Base-by-base conservation (phyloP, 2,329 filamentous ascomycete genomes). In the Chrysosporium keratinophilum region DNA sequence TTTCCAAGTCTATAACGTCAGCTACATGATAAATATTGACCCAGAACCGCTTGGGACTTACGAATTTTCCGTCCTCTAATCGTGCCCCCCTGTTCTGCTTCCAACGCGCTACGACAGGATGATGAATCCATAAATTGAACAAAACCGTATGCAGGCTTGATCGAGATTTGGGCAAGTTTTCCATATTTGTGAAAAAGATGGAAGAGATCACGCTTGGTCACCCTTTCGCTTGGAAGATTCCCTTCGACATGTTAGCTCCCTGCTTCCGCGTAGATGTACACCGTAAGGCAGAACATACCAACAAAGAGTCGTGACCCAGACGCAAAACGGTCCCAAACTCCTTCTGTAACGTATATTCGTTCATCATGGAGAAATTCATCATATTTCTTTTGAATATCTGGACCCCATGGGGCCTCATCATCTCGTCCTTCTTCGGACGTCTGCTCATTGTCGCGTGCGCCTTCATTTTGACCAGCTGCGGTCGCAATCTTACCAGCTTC, bases 71-170 rank as follows among this genome's bases (percentile, higher is more conserved):
- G 84, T n/a, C 90, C 91, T 64, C 87, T 81, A 37, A 97, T 82
- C 59, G 88, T 80, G 40, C 82, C 79, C 9, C 87, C 88, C 69
- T 97, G 88, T 57, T 96, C 82, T 35, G 78, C 78, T 35, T 85
- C 77, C 61, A 97, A 78, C 3, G 91, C 91, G 44, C 77, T 76
- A 54, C 79, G 76, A 59, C 89, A 95, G 64, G 91, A 84, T 1
- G 79, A 76, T 3, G 83, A 74, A 31, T 88, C 84, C 60, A 95
- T 78, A 60, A 94, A 98, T 67, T 97, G 93, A 35, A 97, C 89
- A 66, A 97, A 98, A 1, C 93, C 93, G 69, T 95, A 97, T 1
- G 90, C 90, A 60, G 93, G 89, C 69, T 97, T 97, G 62, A 97
- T 88, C 0, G 89, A 95, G 56, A 97, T 93, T 67, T 98, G 93